These are phyloP conservation scores for Suhomyces prunicola DNA, from an alignment of 805 yeast genomes.

Conservation along the genomic window DNA sequence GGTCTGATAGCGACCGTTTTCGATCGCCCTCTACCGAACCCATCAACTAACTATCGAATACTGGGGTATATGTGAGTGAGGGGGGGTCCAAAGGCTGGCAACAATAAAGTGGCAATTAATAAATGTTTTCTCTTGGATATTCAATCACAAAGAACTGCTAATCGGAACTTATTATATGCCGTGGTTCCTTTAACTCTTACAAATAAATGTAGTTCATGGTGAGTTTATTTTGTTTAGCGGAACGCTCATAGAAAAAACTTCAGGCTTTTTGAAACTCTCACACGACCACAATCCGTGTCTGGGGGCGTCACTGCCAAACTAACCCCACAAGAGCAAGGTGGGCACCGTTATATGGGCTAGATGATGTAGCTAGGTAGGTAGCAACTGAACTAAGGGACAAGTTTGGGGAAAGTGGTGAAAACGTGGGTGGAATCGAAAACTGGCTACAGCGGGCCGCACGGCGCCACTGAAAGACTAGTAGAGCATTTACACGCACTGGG, in stretches of 20 bases:
- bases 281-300: conserved; percentile 3
- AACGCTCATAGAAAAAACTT: conserved; percentile 2
- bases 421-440: not conserved
- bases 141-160: not conserved
- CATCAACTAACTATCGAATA: not conserved
- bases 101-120: not conserved
- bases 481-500: not conserved
- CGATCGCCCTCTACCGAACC: conserved; percentile 5
- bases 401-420: not conserved
- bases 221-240: not conserved
- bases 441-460: not conserved
- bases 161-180: not conserved
- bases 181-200: not conserved
- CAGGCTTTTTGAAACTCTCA: not conserved
- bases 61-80: not conserved
- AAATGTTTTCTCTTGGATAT: too few relatives aligned
- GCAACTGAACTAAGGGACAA: not conserved
- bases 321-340: too few relatives aligned
- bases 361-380: not conserved
- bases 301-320: not conserved
- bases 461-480: not conserved
- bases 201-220: not conserved
- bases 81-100: not conserved
- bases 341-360: not conserved
- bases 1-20: conserved; percentile 9